Base-by-base conservation (phyloP, 2,329 filamentous ascomycete species). In the Raffaelea arxii region DNA sequence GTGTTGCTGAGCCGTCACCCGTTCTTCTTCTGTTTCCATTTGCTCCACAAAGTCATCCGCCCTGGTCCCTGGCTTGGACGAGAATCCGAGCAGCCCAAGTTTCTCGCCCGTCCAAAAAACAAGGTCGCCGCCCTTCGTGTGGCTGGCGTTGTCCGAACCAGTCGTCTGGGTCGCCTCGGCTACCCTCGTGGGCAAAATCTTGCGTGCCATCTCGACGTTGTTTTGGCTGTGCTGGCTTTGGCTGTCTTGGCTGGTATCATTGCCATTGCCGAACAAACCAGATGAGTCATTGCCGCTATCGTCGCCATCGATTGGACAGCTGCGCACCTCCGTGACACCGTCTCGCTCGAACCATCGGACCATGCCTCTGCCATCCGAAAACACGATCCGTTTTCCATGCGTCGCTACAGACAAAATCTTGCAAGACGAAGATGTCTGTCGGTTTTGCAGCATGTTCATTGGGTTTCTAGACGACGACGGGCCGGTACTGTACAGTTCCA, bases 301-400 rank as follows among this genome's bases (percentile, higher is more conserved):
- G 10, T 19, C 14, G 2, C 78, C 76, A n/a, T 18, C 19, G 24
- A 82, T 73, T 53, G 66, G 71, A 51, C 72, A 66, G 51, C 66
- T 63, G 43, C 77, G 68, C 37, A 75, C 73, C 54, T 81, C 76
- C 6, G 77, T 80, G 50, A 72, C 70, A 1, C 86, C 89, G 58
- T 96, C 88, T 30, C 90, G 74, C 63, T 97, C 91, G 39, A 94
- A 79, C 90, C 91, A 97, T 61, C 88, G 91, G 52, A 97, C 63
- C 43, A 83, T 80, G 0, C 91, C 91, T 22, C 87, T 80, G 1
- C 85, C 85, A 57, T 97, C 91, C 3, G 86, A 86, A 53, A 86
- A 86, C 18, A 88, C 87, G 25, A 96, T 75, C 4, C 85, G 76
- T 7, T 83, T 84, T 4, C 91, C 91, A 54, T 97, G 91, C 16